Percentiles rank a stretch among this genome's conserved stretches.
phyloP scores from a whole-genome alignment of 495 filamentous ascomycete genomes.

The Astrothelium macrocarpum region DNA sequence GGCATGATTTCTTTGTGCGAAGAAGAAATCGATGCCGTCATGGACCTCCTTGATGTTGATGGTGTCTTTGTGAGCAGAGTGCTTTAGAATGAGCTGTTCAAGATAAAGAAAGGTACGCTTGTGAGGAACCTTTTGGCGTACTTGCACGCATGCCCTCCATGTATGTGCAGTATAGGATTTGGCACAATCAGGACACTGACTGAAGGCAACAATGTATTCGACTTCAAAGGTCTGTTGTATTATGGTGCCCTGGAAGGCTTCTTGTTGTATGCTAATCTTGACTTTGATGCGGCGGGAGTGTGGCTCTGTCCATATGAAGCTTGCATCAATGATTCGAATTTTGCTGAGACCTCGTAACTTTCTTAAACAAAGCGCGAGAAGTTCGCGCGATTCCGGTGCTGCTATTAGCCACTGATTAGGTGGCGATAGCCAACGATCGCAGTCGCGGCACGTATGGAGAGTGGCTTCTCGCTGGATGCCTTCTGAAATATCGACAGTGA shows the following conservation, averaged over 20 bases:
- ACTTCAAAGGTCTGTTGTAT: constrained; percentile 94
- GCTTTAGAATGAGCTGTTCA: constrained; percentile 92
- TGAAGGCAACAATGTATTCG: constrained; percentile 74
- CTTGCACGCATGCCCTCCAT: constrained; percentile 77
- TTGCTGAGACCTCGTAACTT: constrained; percentile 71
- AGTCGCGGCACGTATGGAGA: constrained; percentile 79
- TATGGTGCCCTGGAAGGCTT: constrained; percentile 62
- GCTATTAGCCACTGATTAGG: constrained; percentile 78
- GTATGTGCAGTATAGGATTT: constrained; percentile 95
- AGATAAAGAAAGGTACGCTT: constrained; percentile 96
- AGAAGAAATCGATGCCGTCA: constrained; percentile 94
- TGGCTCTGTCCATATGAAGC: constrained; percentile 97
- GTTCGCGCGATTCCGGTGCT: constrained; percentile 71
- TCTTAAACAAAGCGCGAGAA: constrained; percentile 80
- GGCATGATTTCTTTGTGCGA: constrained; percentile 75
- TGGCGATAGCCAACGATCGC: constrained; percentile 87
- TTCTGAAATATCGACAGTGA: constrained; percentile 85
- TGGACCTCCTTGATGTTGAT: constrained; percentile 94
- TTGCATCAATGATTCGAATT: constrained; percentile 86
- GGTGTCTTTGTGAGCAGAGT: constrained; percentile 82
- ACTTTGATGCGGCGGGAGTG: constrained; percentile 84
- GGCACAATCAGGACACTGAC: constrained; percentile 84
- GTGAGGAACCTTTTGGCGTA: constrained; percentile 93
- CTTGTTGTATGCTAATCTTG: constrained; percentile 84
- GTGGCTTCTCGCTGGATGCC: constrained; percentile 80